Conservation (phyloP, 148 eudicot species). For the Fagopyrum esculentum region DNA sequence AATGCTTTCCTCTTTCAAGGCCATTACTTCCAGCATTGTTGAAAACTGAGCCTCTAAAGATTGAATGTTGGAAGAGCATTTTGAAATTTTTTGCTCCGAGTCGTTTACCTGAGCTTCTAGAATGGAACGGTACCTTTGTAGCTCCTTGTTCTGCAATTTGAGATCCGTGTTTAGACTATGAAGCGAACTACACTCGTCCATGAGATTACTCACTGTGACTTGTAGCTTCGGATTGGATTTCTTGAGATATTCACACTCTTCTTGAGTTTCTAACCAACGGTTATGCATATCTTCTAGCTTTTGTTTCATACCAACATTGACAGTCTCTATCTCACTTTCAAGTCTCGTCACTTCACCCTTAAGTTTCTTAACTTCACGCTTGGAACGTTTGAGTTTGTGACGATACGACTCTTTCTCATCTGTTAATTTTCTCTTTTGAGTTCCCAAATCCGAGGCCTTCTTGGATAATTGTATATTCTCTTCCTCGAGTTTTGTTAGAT, state of each 20-base stretch:
- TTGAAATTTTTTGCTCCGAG: conserved; percentile 28
- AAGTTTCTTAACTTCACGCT: conserved; percentile 32
- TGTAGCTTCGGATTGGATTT: conserved; percentile 47
- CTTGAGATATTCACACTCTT: conserved; percentile 53
- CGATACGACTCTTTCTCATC: conserved; percentile 43
- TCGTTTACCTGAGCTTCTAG: conserved; percentile 49
- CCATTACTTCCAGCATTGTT: conserved; percentile 42
- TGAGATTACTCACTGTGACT: conserved; percentile 43
- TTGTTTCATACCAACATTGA: conserved; percentile 30
- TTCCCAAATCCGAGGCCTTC: conserved; percentile 44
- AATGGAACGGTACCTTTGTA: conserved; percentile 29
- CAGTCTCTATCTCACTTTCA: conserved; percentile 41
- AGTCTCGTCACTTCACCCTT: conserved; percentile 41
- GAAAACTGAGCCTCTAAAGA: conserved; percentile 47
- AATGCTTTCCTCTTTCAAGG: conserved; percentile 44
- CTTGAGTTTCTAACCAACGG: conserved; percentile 48
- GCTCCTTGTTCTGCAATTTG: conserved; percentile 44
- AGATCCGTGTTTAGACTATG: conserved; percentile 51
- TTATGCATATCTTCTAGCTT: conserved; percentile 40
- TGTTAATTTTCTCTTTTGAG: conserved; percentile 38
- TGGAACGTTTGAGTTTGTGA: conserved; percentile 40
- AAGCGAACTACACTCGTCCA: conserved; percentile 43
- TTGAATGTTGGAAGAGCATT: conserved; percentile 36
- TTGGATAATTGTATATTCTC: conserved; percentile 50
- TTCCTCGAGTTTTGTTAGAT: conserved; percentile 37